Evolutionary conservation across 2,329 filamentous ascomycete species (phyloP).

Genomic region (Orbilia oligospora): DNA sequence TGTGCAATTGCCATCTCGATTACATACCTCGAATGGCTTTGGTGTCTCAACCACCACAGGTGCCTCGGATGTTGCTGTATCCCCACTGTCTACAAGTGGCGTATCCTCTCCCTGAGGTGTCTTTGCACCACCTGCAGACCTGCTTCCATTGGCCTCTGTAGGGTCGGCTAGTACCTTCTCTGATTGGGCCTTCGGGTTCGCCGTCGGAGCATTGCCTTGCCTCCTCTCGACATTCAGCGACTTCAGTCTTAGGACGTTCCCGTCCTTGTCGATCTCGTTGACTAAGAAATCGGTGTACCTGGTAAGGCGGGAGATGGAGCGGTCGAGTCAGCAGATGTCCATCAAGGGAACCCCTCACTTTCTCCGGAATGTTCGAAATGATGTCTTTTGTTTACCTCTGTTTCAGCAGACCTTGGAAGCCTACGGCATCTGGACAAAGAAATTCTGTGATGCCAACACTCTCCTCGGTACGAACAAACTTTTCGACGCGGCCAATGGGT

Average conservation of each 20-base stretch:
- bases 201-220: constrained; percentile 31
- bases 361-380: constrained; percentile 20
- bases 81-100: constrained; percentile 3
- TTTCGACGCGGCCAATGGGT: constrained; percentile 48
- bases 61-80: constrained; percentile 18
- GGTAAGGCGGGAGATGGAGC: not conserved
- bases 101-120: constrained; percentile 17
- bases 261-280: constrained; percentile 85
- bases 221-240: constrained; percentile 66
- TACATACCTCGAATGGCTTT: constrained; percentile 44
- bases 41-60: constrained; percentile 24
- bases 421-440: constrained; percentile 72
- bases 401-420: constrained; percentile 78
- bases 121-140: constrained; percentile 26
- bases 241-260: constrained; percentile 80
- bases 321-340: constrained; percentile 29
- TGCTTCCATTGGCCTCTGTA: constrained; percentile 31
- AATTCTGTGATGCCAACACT: constrained; percentile 76
- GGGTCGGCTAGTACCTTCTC: constrained; percentile 45
- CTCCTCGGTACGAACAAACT: constrained; percentile 62
- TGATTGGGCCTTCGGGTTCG: constrained; percentile 58
- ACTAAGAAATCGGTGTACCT: constrained; percentile 94
- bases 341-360: constrained; percentile 24
- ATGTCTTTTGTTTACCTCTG: constrained; percentile 70
- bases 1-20: not conserved